phyloP scores from a whole-genome alignment of 179 eudicot genomes.

The Drosera spatulata region DNA sequence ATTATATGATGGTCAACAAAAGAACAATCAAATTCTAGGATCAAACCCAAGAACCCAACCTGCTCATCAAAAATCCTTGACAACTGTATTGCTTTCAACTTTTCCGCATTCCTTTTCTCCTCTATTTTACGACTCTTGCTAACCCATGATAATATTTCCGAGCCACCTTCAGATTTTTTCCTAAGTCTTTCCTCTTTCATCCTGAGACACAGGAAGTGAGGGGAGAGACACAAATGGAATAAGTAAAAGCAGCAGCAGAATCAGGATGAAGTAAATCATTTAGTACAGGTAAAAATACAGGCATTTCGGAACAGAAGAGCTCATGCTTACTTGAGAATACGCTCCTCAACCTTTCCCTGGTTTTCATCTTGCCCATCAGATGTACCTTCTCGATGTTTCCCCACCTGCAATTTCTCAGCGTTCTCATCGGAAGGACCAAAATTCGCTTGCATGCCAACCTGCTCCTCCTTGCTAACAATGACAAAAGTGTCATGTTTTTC shows the following conservation, averaged over 20 bases:
- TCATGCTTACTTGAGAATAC: constrained; percentile 52
- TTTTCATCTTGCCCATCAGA: constrained; percentile 23
- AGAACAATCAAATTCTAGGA: not conserved
- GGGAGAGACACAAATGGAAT: not conserved
- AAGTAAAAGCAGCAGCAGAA: not conserved
- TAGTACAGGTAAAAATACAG: not conserved
- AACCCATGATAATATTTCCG: constrained; percentile 81
- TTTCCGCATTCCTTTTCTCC: constrained; percentile 57
- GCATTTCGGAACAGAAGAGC: not conserved
- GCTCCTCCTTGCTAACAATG: constrained; percentile 30
- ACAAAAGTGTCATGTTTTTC: constrained; percentile 15
- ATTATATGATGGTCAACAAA: constrained; percentile 1
- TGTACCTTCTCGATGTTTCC: constrained; percentile 20
- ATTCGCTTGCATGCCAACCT: constrained; percentile 12
- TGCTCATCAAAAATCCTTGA: constrained; percentile 87
- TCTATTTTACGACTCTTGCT: constrained; percentile 68
- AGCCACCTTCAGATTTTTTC: constrained; percentile 46
- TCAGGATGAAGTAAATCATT: not conserved
- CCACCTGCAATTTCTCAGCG: constrained; percentile 17
- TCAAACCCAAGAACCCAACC: constrained; percentile 24
- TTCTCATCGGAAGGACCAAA: constrained; percentile 19
- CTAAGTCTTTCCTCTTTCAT: constrained; percentile 74
- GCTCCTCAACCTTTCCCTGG: constrained; percentile 44
- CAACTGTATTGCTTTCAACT: constrained; percentile 65
- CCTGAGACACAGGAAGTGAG: constrained; percentile 15